Evolutionary conservation across 164 flowering plant species (phyloP).

Genomic region (Stephania yunnanensis): DNA sequence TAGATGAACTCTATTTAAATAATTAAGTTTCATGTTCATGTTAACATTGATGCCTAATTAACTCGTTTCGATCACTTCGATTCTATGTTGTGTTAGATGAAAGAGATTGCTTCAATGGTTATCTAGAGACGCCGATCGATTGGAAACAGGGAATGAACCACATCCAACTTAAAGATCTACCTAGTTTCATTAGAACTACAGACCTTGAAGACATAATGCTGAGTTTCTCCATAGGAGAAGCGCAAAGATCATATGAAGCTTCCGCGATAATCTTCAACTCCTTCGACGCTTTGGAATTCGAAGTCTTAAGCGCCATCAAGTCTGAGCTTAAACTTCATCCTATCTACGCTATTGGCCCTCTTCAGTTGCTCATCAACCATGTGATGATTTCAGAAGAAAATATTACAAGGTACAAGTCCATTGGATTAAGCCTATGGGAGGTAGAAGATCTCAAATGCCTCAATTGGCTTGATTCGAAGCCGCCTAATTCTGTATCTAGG

Average conservation of each 20-base stretch:
- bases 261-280: conserved; percentile 35
- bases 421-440: conserved; percentile 26
- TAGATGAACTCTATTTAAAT: too few relatives aligned
- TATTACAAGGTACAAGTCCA: background rate
- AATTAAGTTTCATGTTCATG: too few relatives aligned
- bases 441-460: conserved; percentile 16
- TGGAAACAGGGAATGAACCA: conserved; percentile 29
- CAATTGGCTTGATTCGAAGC: conserved; percentile 18
- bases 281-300: conserved; percentile 27
- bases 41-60: too few relatives aligned
- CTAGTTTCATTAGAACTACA: conserved; percentile 23
- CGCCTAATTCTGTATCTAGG: conserved; percentile 16
- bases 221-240: conserved; percentile 12
- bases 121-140: conserved; percentile 20
- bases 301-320: conserved; percentile 21
- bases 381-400: background rate
- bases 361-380: conserved; percentile 17
- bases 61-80: too few relatives aligned
- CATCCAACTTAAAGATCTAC: conserved; percentile 24
- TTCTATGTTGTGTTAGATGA: conserved; percentile 15
- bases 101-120: conserved; percentile 25
- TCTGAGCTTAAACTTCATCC: conserved; percentile 13
- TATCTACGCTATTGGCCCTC: conserved; percentile 39
- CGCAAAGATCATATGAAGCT: conserved; percentile 11
- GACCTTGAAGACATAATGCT: conserved; percentile 37